Percentiles rank a stretch among this genome's conserved stretches.
phyloP scores from a whole-genome alignment of 139 green algal species.

The Coccomyxa sp. region DNA sequence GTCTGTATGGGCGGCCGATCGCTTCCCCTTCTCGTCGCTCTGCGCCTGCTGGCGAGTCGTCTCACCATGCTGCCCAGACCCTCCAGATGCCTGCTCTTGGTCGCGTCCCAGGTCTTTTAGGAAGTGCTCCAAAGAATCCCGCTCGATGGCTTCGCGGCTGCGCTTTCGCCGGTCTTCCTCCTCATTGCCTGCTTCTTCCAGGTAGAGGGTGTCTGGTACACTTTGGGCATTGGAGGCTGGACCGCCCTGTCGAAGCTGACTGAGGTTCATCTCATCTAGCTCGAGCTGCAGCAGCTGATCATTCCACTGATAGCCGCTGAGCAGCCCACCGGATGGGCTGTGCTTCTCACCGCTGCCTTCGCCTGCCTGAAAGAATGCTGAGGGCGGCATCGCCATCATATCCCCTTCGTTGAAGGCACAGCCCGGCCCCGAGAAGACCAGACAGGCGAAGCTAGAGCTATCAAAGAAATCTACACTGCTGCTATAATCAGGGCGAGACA shows the following conservation, averaged over 20 bases:
- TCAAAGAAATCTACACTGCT: no score
- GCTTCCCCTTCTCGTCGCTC: neutral
- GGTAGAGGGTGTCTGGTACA: neutral
- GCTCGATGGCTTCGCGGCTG: conserved; percentile 6
- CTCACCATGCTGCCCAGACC: neutral
- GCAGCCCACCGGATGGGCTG: neutral
- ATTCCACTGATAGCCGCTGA: neutral
- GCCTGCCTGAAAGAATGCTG: no score
- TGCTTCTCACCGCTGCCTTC: neutral
- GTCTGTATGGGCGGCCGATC: neutral
- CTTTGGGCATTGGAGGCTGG: neutral
- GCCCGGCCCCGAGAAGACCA: no score
- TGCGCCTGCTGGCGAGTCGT: neutral
- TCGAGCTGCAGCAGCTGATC: neutral
- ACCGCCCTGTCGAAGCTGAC: neutral
- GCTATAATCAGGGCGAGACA: no score
- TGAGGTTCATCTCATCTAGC: neutral
- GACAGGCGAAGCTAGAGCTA: no score
- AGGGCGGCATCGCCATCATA: no score
- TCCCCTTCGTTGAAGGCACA: no score
- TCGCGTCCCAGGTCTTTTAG: conserved; percentile 7
- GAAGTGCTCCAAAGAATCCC: conserved; percentile 14
- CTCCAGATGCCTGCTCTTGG: neutral
- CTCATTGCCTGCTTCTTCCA: neutral
- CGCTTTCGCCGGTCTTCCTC: conserved; percentile 13